Base-by-base conservation (phyloP, 2,329 filamentous ascomycete species). In the Cordyceps farinosa region DNA sequence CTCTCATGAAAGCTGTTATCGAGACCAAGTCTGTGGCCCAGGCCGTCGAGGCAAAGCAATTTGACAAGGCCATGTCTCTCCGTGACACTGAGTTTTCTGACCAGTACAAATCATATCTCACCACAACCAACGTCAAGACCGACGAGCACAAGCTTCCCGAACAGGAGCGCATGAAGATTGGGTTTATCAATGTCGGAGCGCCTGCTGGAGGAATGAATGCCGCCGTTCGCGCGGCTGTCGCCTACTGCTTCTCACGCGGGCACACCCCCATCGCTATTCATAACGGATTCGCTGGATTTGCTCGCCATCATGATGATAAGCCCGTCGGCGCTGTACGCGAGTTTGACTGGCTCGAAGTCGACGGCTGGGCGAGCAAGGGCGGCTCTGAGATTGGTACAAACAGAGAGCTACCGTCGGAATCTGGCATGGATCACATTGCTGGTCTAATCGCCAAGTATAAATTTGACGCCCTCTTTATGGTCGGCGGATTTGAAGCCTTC, bases 171-270 rank as follows among this genome's bases (percentile, higher is more conserved):
- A 92, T 98, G 91, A 88, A 87, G 68, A 91, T 99, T 71, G 95
- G 92, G 55, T 97, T 99, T 72, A 91, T 99, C 77, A 96, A 98
- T 71, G 93, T 98, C 30, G 95, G 95, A 71, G 95, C 95, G 13
- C 95, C 95, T 8, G 95, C 95, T 36, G 95, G 95, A 76, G 95
- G 95, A 70, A 98, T 99, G 91, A 99, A 99, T 77, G 93, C 94
- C 34, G 95, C 95, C 48, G 95, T 96, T 27, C 88, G 95, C 69
- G 94, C 92, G 36, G 94, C 91, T 15, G 93, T 97, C 22, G 92
- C 92, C 38, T 97, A 97, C 80, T 98, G 93, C 75, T 77, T 96
- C 64, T 90, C 90, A 51, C 87, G 92, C 64, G 95, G 95, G n/a
- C 95, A 99, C 75, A 92, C 91, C 59, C 91, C 95, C 4, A 76